Evolutionary conservation across 2,329 filamentous ascomycete species (phyloP).

Genomic region (Delphinella strobiligena): DNA sequence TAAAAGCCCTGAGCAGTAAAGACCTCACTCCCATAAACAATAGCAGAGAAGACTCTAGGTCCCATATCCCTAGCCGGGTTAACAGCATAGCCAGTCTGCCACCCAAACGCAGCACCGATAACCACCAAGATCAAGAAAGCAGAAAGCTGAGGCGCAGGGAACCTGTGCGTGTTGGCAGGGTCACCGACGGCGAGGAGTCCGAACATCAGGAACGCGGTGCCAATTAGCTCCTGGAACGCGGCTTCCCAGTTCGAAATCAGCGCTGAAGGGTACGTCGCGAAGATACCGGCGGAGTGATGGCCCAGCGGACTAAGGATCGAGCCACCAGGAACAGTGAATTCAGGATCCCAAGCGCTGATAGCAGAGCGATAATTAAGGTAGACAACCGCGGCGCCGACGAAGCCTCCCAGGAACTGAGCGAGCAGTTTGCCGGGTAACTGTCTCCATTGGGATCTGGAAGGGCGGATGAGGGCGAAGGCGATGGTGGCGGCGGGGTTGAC

Average conservation of each 20-base stretch:
- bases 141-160: neutral
- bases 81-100: conserved; percentile 8
- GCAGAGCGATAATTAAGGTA: conserved; percentile 1
- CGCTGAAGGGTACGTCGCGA: conserved; percentile 4
- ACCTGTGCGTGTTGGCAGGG: neutral
- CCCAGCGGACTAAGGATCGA: conserved; percentile 2
- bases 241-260: conserved; percentile 5
- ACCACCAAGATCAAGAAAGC: conserved; percentile 3
- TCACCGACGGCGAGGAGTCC: conserved; percentile 2
- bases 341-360: conserved; percentile 7
- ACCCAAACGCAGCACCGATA: conserved; percentile 6
- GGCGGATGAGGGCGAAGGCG: conserved; percentile 4
- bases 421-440: conserved; percentile 2
- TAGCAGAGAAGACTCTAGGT: conserved; percentile 3
- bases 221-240: conserved; percentile 2
- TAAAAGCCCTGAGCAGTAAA: conserved; percentile 5
- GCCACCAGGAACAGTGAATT: conserved; percentile 5
- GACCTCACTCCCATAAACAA: conserved; percentile 7
- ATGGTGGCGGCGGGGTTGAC: conserved; percentile 6
- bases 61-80: conserved; percentile 6
- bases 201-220: neutral
- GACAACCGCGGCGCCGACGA: conserved; percentile 4
- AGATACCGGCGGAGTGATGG: conserved; percentile 6
- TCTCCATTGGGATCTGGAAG: neutral
- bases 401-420: conserved; percentile 1